These are phyloP conservation scores for Nakazawaea ishiwadae DNA, from an alignment of 805 yeast genomes.

Conservation along the genomic window DNA sequence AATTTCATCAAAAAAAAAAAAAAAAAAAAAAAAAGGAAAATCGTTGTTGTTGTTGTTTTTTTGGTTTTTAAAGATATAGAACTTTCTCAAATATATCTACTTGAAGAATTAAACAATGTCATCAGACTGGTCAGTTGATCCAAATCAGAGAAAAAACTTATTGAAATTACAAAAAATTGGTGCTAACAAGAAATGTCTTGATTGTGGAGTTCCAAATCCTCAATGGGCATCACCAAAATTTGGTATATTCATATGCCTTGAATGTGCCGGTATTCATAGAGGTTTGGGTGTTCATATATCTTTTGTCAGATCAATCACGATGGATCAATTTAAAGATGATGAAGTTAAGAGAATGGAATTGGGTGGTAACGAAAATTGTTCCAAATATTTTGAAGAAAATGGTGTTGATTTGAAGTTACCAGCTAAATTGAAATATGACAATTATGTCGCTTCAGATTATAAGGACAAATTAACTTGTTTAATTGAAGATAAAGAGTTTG, in stretches of 20 bases:
- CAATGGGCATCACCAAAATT: slow-evolving; percentile 99
- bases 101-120: slow-evolving; percentile 32
- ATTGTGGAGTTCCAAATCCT: slow-evolving; percentile 93
- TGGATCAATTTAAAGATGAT: slow-evolving; percentile 97
- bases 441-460: slow-evolving; percentile 92
- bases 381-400: slow-evolving; percentile 59
- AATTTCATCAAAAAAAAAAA: too few species aligned
- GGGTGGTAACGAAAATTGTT: slow-evolving; percentile 86
- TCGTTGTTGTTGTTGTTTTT: too few species aligned
- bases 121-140: slow-evolving; percentile 84
- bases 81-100: too few species aligned
- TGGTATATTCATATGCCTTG: slow-evolving; percentile 94
- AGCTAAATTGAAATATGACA: slow-evolving; percentile 74
- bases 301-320: slow-evolving; percentile 92
- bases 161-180: slow-evolving; percentile 76
- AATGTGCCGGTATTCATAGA: slow-evolving; percentile 96
- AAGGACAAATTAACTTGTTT: slow-evolving; percentile 73
- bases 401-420: slow-evolving; percentile 66
- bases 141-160: slow-evolving; percentile 82
- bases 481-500: slow-evolving; percentile 69
- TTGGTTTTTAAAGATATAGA: too few species aligned
- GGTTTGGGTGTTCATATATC: slow-evolving; percentile 96
- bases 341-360: slow-evolving; percentile 87
- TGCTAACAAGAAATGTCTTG: slow-evolving; percentile 84
- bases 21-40: too few species aligned